Base-by-base conservation (phyloP, 441 rosid genomes). In the California macrophylla region DNA sequence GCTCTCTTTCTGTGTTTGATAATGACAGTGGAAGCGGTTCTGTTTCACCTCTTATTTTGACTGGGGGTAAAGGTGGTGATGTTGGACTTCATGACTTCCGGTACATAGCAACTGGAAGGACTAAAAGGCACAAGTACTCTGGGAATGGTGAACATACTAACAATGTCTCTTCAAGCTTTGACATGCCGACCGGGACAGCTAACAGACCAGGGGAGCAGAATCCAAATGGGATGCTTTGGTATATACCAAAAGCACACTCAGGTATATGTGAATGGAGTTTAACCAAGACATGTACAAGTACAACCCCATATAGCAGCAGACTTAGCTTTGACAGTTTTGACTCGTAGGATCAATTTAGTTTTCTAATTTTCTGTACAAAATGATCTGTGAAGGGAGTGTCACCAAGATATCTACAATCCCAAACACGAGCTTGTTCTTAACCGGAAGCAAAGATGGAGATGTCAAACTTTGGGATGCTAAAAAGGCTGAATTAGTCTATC, bases 401-500 rank as follows among this genome's bases (percentile, higher is more conserved):
- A 89, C 97, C 42, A 91, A 87, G 79, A 85, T 93, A 80, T 80
- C 86, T 9, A 85, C 89, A 36, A 83, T 93, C 76, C 95, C 98
- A 15, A 77, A 77, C 52, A 91, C 96, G 40, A 91, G 98, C 75
- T 81, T 93, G 84, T 93, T 91, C 85, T 80, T 91, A 75, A 93
- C 96, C 0, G 98, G 97, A 82, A 88, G 98, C 84, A 93, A 93
- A 82, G 98, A 93, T 75, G 98, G 98, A 75, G 96, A 93, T 30
- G 87, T 93, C 36, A 93, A 89, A 81, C 97, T 93, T 42, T 93
- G 98, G 98, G 98, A 93, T 78, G 97, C 97, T 50, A 89, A 91
- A 78, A 86, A 85, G 65, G 89, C 96, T 64, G 83, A 80, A 77
- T 67, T 91, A 74, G 83, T 91, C 74, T 79, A 84, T 80, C 96